phyloP scores from a whole-genome alignment of 352 stramenopile species.

The Globisporangium emineosum region DNA sequence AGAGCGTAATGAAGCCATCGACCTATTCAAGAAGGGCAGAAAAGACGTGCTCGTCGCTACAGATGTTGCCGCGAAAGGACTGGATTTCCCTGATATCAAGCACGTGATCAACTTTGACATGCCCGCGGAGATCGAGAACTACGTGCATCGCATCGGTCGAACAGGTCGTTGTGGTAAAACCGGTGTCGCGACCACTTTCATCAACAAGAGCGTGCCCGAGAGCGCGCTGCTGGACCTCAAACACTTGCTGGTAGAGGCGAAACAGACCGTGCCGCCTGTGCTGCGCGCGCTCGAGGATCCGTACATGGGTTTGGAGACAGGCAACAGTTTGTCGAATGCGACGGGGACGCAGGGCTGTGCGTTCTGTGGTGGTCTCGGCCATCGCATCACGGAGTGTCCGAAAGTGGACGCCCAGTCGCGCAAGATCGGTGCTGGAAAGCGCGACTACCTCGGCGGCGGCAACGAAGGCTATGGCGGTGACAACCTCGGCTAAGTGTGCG shows the following conservation, averaged over 20 bases:
- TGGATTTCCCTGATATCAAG: conserved; percentile 99
- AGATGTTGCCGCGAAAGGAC: conserved; percentile 97
- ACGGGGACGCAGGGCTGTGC: conserved; percentile 94
- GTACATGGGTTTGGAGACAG: conserved; percentile 81
- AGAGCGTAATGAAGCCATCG: conserved; percentile 97
- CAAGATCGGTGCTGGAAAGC: conserved; percentile 91
- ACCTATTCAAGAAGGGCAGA: conserved; percentile 89
- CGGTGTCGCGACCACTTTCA: conserved; percentile 98
- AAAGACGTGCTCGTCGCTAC: conserved; percentile 99
- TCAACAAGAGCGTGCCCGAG: conserved; percentile 96
- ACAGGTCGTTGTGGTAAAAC: conserved; percentile 98
- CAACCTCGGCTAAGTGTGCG: conserved; percentile 53
- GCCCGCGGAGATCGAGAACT: conserved; percentile 99
- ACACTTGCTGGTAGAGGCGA: conserved; percentile 97
- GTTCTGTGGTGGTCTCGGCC: conserved; percentile 98
- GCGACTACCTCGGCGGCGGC: conserved; percentile 92
- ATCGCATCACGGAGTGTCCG: conserved; percentile 98
- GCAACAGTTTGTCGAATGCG: conserved; percentile 43
- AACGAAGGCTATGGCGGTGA: conserved; percentile 94
- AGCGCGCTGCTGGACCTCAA: conserved; percentile 98
- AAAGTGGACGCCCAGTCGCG: conserved; percentile 98
- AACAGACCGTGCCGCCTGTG: conserved; percentile 97
- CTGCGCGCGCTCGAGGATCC: conserved; percentile 98
- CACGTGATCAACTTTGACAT: conserved; percentile 99
- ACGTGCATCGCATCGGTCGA: conserved; percentile 98